phyloP scores from a whole-genome alignment of 2,329 filamentous ascomycete species.

The Cladophialophora chaetospira region DNA sequence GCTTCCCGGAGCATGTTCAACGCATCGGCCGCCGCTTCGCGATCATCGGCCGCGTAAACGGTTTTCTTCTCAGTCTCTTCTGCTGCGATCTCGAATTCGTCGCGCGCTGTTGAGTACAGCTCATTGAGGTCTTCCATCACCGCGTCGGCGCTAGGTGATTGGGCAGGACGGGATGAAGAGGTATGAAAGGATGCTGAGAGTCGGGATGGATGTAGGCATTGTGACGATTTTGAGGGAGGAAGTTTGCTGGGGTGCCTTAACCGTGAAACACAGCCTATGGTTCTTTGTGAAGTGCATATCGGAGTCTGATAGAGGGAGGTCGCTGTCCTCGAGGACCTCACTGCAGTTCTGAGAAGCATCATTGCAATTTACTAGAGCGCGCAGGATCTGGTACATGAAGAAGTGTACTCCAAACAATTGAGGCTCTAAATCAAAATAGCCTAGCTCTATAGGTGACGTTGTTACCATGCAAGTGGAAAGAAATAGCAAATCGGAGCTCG shows the following conservation, averaged over 20 bases:
- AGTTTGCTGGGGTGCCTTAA: not conserved
- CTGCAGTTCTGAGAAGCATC: constrained; percentile 8
- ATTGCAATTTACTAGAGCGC: not conserved
- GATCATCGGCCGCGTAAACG: constrained; percentile 58
- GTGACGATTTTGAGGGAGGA: not conserved
- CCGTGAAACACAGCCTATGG: not conserved
- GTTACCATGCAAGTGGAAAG: too few relatives aligned
- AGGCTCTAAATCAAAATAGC: not conserved
- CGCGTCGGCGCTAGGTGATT: constrained; percentile 32
- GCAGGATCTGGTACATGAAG: not conserved
- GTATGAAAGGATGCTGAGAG: constrained; percentile 23
- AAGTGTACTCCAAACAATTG: not conserved
- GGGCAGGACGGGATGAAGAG: constrained; percentile 9
- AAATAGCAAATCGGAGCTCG: too few relatives aligned
- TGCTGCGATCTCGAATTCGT: constrained; percentile 46
- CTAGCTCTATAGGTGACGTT: not conserved
- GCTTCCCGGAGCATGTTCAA: constrained; percentile 52
- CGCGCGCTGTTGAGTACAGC: constrained; percentile 34
- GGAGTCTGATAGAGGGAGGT: not conserved
- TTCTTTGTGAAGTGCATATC: not conserved
- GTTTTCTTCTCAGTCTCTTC: constrained; percentile 54
- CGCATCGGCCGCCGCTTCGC: constrained; percentile 56
- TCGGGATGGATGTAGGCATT: not conserved
- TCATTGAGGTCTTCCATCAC: constrained; percentile 34
- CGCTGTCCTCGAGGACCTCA: not conserved